phyloP scores from a whole-genome alignment of 345 rosid genomes.

The Moringa oleifera region DNA sequence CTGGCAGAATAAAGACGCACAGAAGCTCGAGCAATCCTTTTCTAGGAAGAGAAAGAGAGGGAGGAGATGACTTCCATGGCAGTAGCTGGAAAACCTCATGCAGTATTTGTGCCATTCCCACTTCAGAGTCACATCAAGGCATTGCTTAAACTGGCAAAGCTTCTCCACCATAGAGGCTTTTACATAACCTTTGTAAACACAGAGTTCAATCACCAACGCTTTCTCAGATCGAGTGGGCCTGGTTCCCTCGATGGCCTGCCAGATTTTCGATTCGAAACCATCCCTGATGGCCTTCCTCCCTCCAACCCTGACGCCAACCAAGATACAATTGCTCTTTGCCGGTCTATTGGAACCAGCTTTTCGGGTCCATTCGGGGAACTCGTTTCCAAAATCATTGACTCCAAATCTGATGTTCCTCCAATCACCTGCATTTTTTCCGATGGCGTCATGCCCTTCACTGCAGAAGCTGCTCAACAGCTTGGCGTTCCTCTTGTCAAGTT shows the following conservation, averaged over 20 bases:
- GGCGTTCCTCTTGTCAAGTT: background rate
- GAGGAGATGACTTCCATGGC: no score
- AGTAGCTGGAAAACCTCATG: background rate
- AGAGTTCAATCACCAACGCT: conserved; percentile 6
- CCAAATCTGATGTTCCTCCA: background rate
- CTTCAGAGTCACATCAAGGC: background rate
- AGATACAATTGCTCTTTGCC: background rate
- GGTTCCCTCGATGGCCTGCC: background rate
- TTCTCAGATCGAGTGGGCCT: conserved; percentile 2
- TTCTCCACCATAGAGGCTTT: conserved; percentile 4
- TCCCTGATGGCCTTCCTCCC: conserved; percentile 6
- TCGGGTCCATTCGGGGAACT: background rate
- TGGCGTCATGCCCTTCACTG: background rate
- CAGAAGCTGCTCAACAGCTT: background rate
- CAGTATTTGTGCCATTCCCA: background rate
- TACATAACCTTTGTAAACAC: conserved; percentile 8
- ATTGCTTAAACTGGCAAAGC: conserved; percentile 2
- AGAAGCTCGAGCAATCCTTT: no score
- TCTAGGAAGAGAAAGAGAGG: no score
- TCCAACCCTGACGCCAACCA: background rate
- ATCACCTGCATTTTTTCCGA: background rate
- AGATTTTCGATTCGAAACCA: background rate
- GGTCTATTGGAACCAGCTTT: background rate
- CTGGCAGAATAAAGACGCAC: no score
- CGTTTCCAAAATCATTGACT: background rate